A percentile compares a stretch with the other conserved stretches of the same genome.
Conservation (phyloP, 352 stramenopile species). For the Blastocystis sp. region DNA sequence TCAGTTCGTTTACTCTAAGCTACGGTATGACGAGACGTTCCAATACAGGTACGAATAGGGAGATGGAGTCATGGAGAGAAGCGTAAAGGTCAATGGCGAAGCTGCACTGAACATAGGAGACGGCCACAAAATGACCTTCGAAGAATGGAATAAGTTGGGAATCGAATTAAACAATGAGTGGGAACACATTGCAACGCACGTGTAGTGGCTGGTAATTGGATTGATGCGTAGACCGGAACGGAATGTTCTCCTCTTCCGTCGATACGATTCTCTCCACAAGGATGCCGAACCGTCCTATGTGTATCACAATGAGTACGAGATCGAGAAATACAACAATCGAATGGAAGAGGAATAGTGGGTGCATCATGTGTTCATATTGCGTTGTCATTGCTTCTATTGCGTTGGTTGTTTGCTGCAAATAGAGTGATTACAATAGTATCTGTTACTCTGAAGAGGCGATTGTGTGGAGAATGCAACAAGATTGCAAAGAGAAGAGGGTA, state of each 20-base stretch:
- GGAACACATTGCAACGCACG: conserved; percentile 20
- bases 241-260: neutral
- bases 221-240: neutral
- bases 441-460: too few species aligned
- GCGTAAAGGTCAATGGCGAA: neutral
- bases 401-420: too few species aligned
- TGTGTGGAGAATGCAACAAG: too few species aligned
- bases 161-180: neutral
- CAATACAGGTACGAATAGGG: neutral
- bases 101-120: neutral
- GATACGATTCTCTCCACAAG: neutral
- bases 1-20: neutral
- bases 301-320: neutral
- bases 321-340: conserved; percentile 1
- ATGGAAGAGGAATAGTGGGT: too few species aligned
- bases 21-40: conserved; percentile 7
- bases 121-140: neutral
- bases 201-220: neutral
- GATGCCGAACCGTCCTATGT: neutral
- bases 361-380: too few species aligned
- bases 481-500: too few species aligned
- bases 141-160: neutral
- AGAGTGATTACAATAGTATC: too few species aligned
- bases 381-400: too few species aligned
- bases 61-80: neutral